A percentile compares a stretch with the other conserved stretches of the same genome.
These are phyloP conservation scores for Zizania latifolia DNA, from an alignment of 176 grass and related monocot genomes.

Conservation along the genomic window DNA sequence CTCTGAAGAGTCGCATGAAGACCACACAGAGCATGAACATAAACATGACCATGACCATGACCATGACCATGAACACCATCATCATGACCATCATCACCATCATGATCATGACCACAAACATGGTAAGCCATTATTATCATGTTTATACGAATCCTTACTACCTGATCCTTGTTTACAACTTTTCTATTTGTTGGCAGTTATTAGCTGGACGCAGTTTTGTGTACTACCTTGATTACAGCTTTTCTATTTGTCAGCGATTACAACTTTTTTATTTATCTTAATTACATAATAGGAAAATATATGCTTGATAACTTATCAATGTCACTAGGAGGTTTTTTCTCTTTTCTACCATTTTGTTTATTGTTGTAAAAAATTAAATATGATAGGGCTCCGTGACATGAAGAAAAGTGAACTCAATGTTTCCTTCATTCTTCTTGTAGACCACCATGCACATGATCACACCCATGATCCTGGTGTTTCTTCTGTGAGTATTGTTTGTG, in stretches of 20 bases:
- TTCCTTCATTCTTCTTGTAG: slow-evolving; percentile 43
- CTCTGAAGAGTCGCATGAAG: slow-evolving; percentile 62
- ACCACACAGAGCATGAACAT: slow-evolving; percentile 34
- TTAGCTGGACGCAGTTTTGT: no score
- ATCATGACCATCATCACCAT: slow-evolving; percentile 52
- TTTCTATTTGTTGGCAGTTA: no score
- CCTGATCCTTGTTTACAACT: not conserved
- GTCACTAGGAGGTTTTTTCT: not conserved
- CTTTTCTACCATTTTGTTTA: not conserved
- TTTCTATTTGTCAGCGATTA: no score
- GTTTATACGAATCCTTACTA: not conserved
- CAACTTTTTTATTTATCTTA: not conserved
- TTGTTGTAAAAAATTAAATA: not conserved
- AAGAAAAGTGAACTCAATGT: slow-evolving; percentile 1
- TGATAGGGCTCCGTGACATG: not conserved
- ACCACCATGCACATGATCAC: slow-evolving; percentile 90
- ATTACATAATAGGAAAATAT: not conserved
- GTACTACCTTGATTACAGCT: not conserved
- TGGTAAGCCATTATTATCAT: slow-evolving; percentile 34
- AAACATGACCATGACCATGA: slow-evolving; percentile 42
- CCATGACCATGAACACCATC: slow-evolving; percentile 42
- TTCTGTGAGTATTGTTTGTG: slow-evolving; percentile 97
- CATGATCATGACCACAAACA: slow-evolving; percentile 72
- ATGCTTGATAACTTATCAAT: not conserved
- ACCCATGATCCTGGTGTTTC: slow-evolving; percentile 93